phyloP scores from a whole-genome alignment of 495 filamentous ascomycete species.

The Amniculicola lignicola region DNA sequence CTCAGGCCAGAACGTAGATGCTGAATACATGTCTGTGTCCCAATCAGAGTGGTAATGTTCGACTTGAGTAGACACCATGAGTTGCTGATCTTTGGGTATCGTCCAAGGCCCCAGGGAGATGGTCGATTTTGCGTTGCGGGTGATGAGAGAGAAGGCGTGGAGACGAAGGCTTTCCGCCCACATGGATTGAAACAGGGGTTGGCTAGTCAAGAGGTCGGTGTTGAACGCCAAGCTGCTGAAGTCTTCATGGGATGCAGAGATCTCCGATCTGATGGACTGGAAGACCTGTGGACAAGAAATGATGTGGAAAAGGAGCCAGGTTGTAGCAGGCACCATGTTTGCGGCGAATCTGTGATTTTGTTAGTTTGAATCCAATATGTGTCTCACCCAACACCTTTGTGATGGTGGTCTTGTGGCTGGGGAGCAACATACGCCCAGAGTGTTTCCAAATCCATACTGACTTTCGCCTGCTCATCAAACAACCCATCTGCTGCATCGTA shows the following conservation, averaged over 20 bases:
- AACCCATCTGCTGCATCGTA: background rate
- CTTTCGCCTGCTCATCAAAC: background rate
- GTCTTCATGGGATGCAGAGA: background rate
- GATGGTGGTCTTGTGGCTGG: no score
- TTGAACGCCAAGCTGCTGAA: background rate
- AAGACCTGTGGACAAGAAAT: background rate
- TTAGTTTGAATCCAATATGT: background rate
- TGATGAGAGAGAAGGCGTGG: background rate
- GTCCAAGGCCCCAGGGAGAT: background rate
- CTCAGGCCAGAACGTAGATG: no score
- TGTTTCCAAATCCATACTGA: background rate
- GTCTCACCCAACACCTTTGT: no score
- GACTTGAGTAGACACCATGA: conserved; percentile 1
- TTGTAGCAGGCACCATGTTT: conserved; percentile 4
- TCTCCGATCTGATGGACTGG: background rate
- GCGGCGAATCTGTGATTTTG: background rate
- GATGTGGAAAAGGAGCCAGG: conserved; percentile 8
- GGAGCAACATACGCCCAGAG: conserved; percentile 10
- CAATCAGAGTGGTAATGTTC: background rate
- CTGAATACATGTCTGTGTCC: background rate
- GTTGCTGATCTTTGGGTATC: background rate
- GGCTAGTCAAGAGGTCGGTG: background rate
- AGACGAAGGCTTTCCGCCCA: conserved; percentile 11
- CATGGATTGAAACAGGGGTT: conserved; percentile 6
- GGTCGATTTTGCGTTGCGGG: background rate